Conservation (phyloP, 169 alveolate genomes). For the Plasmodium cynomolgi region DNA sequence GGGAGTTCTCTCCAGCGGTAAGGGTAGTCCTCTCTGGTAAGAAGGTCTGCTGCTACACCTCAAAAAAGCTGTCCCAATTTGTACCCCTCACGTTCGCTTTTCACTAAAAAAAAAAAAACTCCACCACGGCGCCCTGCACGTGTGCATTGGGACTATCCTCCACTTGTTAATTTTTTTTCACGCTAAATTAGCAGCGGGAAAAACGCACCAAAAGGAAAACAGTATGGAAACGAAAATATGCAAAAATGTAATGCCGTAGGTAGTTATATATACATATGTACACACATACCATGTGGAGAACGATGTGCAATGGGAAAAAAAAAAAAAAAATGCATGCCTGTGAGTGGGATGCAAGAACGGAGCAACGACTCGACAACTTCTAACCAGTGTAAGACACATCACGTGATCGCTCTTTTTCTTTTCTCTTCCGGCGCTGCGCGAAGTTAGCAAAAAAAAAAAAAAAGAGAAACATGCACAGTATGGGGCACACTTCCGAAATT, state of each 20-base stretch:
- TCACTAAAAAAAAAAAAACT: neutral
- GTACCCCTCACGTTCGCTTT: neutral
- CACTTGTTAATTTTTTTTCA: neutral
- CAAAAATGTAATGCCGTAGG: neutral
- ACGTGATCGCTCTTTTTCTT: conserved; percentile 22
- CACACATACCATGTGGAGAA: neutral
- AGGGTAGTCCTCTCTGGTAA: neutral
- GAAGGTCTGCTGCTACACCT: neutral
- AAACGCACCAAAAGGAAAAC: neutral
- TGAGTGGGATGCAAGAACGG: neutral
- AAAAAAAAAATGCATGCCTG: neutral
- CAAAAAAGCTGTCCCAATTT: neutral
- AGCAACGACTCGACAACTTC: neutral
- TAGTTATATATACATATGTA: neutral
- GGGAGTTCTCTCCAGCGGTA: neutral
- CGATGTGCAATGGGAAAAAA: neutral
- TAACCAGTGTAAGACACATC: neutral
- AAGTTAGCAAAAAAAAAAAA: neutral
- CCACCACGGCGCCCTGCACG: neutral
- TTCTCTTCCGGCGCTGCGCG: conserved; percentile 65
- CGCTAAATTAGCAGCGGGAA: neutral
- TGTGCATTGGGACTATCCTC: neutral
- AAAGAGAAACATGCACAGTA: neutral
- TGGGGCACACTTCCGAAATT: neutral
- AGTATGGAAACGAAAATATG: neutral